A percentile compares a stretch with the other conserved stretches of the same genome.
phyloP scores from a whole-genome alignment of 805 yeast species.

The Metschnikowia reukaufii region DNA sequence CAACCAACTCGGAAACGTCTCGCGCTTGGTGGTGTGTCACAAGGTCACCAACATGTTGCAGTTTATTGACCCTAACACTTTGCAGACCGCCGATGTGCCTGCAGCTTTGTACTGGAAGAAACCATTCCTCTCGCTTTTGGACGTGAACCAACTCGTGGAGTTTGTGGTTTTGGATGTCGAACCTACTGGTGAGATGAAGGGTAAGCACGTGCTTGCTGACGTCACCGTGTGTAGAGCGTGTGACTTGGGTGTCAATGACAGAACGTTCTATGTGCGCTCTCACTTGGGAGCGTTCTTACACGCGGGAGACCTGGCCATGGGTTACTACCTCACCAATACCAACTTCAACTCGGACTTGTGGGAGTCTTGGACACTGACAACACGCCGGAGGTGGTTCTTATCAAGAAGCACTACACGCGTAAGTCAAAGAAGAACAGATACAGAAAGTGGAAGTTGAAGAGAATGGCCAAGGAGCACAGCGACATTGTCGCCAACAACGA shows the following conservation, averaged over 20 bases:
- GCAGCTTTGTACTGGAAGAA: slow-evolving; percentile 76
- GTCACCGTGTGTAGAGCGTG: slow-evolving; percentile 85
- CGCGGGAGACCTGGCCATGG: slow-evolving; percentile 94
- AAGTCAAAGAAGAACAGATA: slow-evolving; percentile 71
- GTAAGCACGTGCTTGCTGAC: slow-evolving; percentile 83
- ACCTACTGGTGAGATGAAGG: slow-evolving; percentile 77
- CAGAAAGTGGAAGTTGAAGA: slow-evolving; percentile 88
- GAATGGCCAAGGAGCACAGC: slow-evolving; percentile 95
- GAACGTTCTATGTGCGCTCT: slow-evolving; percentile 78
- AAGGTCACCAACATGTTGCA: slow-evolving; percentile 81
- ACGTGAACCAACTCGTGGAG: slow-evolving; percentile 73
- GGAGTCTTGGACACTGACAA: slow-evolving; percentile 65
- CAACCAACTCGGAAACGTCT: slow-evolving; percentile 74
- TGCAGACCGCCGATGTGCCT: slow-evolving; percentile 73
- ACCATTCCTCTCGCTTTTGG: slow-evolving; percentile 77
- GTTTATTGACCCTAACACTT: slow-evolving; percentile 79
- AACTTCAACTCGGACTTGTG: slow-evolving; percentile 87
- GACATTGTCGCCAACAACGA: slow-evolving; percentile 78
- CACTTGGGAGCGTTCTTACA: slow-evolving; percentile 94
- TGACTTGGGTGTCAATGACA: slow-evolving; percentile 86
- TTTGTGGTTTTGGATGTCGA: slow-evolving; percentile 92
- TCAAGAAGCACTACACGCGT: slow-evolving; percentile 86
- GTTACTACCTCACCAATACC: slow-evolving; percentile 81
- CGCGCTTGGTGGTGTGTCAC: slow-evolving; percentile 80
- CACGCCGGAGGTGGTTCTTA: slow-evolving; percentile 81